Evolutionary conservation across 257 asterid species (phyloP).

Genomic region (Apocynum venetum): DNA sequence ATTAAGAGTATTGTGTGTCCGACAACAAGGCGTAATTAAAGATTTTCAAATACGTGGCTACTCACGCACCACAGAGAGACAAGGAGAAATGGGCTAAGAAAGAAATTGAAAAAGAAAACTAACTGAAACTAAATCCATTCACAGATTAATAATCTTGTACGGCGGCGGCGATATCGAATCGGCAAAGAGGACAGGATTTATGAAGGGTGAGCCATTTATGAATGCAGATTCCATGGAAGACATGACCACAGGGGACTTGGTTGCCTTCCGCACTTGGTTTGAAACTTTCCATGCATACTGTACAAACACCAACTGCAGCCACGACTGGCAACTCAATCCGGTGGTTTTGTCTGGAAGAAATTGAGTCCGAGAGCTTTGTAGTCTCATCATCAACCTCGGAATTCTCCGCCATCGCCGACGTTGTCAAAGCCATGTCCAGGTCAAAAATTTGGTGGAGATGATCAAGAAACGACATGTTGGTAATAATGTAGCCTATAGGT

Average conservation of each 20-base stretch:
- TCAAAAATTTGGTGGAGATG: conserved; percentile 24
- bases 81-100: not conserved
- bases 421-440: conserved; percentile 28
- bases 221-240: conserved; percentile 28
- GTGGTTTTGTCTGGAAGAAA: not conserved
- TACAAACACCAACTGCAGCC: conserved; percentile 14
- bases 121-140: too few species aligned
- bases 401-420: not conserved
- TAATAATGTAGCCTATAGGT: not conserved
- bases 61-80: too few species aligned
- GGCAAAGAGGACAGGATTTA: conserved; percentile 38
- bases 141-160: not conserved
- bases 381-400: not conserved
- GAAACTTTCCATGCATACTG: conserved; percentile 36
- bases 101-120: too few species aligned
- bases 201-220: conserved; percentile 26
- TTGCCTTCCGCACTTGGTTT: conserved; percentile 8
- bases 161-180: conserved; percentile 10
- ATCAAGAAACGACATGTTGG: not conserved
- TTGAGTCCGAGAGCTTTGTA: not conserved
- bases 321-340: conserved; percentile 14
- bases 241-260: conserved; percentile 30
- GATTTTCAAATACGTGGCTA: too few species aligned
- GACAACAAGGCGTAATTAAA: too few species aligned
- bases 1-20: too few species aligned